Base-by-base conservation (phyloP, 75 land plant species). In the Selaginella tamariscina region DNA sequence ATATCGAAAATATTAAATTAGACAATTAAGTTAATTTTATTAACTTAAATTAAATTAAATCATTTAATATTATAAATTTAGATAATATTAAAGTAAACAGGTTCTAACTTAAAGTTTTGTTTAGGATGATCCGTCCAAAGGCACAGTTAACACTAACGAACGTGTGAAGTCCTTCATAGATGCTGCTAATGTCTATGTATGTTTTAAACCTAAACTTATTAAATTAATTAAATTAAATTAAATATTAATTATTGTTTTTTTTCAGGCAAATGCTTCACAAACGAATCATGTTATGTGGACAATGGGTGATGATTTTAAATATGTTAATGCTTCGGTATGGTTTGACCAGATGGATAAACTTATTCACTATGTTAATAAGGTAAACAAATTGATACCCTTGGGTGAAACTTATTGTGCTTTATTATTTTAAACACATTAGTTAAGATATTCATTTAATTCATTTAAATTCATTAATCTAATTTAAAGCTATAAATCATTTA, bases 261-360 rank as follows among this genome's bases (percentile, higher is more conserved):
- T 54, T 26, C 69, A 91, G 94, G 89, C 87, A 54, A 84, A 92
- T 32, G 75, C 86, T 31, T 84, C 86, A 54, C 77, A 83, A 55
- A 81, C 89, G 55, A 83, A 86, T 63, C 97, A 92, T 76, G 74
- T 92, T 2, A 88, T 92, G 94, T 92, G 87, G 87, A 82, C 97
- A 32, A 92, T 92, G 97, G 97, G 97, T 54, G 86, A 84, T 67
- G 97, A 92, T 78, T 92, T 92, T 71, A 67, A 79, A 55, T 92
- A 92, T 65, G 85, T 82, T 74, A 80, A 88, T 80, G 94, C 97
- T 54, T 75, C 86, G 54, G 71, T 87, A 28, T 92, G 94, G 94
- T 92, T 78, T 77, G 84, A 73, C 70, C 82, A 92, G 64, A 82
- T 92, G 85, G 97, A 92, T 65, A 92, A 84, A 62, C 80, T 92